Base-by-base conservation (phyloP, 768 basidiomycete species). In the Amanita rubescens region DNA sequence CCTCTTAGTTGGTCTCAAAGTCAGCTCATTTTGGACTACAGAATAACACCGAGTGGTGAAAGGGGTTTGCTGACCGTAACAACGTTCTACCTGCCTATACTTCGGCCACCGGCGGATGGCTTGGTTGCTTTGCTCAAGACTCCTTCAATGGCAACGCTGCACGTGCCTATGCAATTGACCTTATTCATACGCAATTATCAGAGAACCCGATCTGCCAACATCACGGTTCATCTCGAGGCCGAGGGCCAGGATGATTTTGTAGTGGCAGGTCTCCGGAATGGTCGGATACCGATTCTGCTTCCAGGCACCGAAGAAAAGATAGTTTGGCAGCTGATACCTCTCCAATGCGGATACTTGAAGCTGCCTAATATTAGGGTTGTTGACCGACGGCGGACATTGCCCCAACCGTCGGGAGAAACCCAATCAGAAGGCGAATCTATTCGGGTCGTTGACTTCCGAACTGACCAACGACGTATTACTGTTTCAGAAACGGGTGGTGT, bases 161-260 rank as follows among this genome's bases (percentile, higher is more conserved):
- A 94, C 61, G 62, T 67, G 1, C 82, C 84, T 0, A 65, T 83
- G 15, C 64, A 74, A 3, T 72, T 91, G 25, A 68, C 74, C 47
- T 65, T 86, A 47, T 77, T 71, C 56, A 66, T 88, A 55, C 80
- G 92, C 62, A 90, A 90, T 65, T 69, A 78, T 52, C 76, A 84
- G 55, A 73, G 78, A 3, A 71, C 72, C 7, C 77, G 82, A 33
- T 80, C 90, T 2, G 85, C 87, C 0, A 84, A 83, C 57, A 67
- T 94, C 32, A 72, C 79, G 10, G 75, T 93, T 8, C 80, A 85
- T 32, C 74, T 94, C 25, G 92, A 95, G 51, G 75, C 82, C 1
- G 83, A 85, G 14, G 56, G 69, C 0, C 68, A 76, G 11, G 89
- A 90, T 38, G 74, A 77, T n/a, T 95, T 96, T 66, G 81, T 94